These are phyloP conservation scores for Coemansia sp. DNA, from an alignment of 192 early-diverging fungal species.

Conservation along the genomic window DNA sequence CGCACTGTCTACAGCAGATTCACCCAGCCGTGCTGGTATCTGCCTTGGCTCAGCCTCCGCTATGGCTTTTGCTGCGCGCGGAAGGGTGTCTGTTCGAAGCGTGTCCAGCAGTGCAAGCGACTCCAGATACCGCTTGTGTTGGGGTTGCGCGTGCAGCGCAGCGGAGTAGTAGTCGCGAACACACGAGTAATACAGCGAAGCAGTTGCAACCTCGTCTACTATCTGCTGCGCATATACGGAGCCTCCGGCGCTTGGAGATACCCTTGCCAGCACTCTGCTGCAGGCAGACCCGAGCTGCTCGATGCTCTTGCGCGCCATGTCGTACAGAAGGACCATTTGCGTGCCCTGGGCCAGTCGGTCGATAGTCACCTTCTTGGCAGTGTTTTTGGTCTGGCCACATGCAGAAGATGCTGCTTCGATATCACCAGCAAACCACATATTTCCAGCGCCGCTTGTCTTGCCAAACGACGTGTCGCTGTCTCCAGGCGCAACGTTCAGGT, in stretches of 20 bases:
- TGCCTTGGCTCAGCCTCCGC: background rate
- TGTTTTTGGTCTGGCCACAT: background rate
- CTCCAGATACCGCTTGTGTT: conserved; percentile 18
- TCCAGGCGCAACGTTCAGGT: conserved; percentile 9
- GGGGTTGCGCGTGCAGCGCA: conserved; percentile 26
- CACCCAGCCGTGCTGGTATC: background rate
- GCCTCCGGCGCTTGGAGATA: conserved; percentile 22
- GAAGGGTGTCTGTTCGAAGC: conserved; percentile 17
- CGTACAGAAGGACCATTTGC: conserved; percentile 27
- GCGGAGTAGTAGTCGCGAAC: conserved; percentile 41
- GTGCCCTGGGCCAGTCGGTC: conserved; percentile 3
- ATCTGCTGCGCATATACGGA: conserved; percentile 18
- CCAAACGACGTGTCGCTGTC: background rate
- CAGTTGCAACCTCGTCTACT: conserved; percentile 23
- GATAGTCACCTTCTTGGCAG: background rate
- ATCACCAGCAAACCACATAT: conserved; percentile 15
- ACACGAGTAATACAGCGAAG: conserved; percentile 33
- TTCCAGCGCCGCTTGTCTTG: background rate
- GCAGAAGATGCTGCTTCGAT: background rate
- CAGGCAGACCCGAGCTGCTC: conserved; percentile 13
- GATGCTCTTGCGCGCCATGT: conserved; percentile 32
- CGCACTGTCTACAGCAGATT: conserved; percentile 7
- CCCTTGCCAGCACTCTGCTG: conserved; percentile 10
- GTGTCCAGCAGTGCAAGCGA: conserved; percentile 41
- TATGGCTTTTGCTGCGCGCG: conserved; percentile 10